Conservation (phyloP, 176 grass and related monocot species). For the Zea mays region DNA sequence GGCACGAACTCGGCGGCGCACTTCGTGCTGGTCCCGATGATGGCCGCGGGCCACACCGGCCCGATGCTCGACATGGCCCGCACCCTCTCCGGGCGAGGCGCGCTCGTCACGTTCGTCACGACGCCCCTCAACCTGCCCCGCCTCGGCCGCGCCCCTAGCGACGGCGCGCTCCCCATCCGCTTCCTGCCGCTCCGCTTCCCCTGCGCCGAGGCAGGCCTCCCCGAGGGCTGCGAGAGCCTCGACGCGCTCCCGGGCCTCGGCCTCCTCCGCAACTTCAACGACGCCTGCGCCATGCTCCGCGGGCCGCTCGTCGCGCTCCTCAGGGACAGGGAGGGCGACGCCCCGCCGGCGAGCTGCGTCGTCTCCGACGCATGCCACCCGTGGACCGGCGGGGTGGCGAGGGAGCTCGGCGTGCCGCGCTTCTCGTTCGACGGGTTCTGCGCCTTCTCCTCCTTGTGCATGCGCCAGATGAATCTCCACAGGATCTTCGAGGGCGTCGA, state of each 20-base stretch:
- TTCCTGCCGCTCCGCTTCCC: slow-evolving; percentile 40
- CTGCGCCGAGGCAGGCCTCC: slow-evolving; percentile 34
- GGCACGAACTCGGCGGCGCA: not conserved
- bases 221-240: slow-evolving; percentile 51
- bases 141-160: slow-evolving; percentile 25
- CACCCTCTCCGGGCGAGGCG: slow-evolving; percentile 23
- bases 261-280: slow-evolving; percentile 16
- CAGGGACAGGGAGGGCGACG: not conserved
- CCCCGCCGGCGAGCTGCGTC: slow-evolving; percentile 32
- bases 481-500: slow-evolving; percentile 35
- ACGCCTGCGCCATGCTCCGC: slow-evolving; percentile 35
- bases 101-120: slow-evolving; percentile 34
- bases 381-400: slow-evolving; percentile 45
- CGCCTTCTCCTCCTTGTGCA: slow-evolving; percentile 48
- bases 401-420: slow-evolving; percentile 44
- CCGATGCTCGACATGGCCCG: slow-evolving; percentile 40
- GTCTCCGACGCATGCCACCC: slow-evolving; percentile 42
- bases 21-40: slow-evolving; percentile 45
- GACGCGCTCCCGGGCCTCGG: slow-evolving; percentile 22
- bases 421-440: slow-evolving; percentile 45
- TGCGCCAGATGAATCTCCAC: slow-evolving; percentile 16
- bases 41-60: slow-evolving; percentile 46
- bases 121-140: slow-evolving; percentile 39
- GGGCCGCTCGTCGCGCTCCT: slow-evolving; percentile 34
- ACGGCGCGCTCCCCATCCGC: slow-evolving; percentile 22